These are phyloP conservation scores for Oryza meyeriana DNA, from an alignment of 176 grass and related monocot genomes.

Conservation along the genomic window DNA sequence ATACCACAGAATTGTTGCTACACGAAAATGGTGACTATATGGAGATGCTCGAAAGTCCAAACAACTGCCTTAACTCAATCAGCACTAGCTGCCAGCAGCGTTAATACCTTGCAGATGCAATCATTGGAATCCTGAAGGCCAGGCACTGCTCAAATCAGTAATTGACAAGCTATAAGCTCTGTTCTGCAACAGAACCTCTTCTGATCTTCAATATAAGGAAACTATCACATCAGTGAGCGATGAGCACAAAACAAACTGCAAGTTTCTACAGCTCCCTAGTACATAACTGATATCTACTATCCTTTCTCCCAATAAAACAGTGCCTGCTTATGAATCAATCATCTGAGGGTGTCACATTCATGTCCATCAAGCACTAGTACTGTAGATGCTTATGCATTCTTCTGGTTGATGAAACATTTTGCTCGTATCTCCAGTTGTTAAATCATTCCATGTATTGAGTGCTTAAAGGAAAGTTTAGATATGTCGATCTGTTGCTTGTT, in stretches of 20 bases:
- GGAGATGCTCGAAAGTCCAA: background rate
- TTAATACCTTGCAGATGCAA: background rate
- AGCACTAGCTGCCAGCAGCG: background rate
- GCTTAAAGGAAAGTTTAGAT: background rate
- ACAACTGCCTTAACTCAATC: background rate
- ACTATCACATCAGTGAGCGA: background rate
- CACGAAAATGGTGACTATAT: background rate
- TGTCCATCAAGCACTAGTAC: background rate
- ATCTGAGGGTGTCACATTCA: background rate
- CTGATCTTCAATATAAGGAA: slow-evolving; percentile 13
- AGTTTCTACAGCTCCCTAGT: background rate
- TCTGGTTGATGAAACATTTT: background rate
- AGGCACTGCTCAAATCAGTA: slow-evolving; percentile 9
- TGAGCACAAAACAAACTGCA: background rate
- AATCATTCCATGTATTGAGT: background rate
- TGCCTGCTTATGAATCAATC: slow-evolving; percentile 11
- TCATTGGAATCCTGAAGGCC: slow-evolving; percentile 6
- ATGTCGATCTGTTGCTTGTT: background rate
- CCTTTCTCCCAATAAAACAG: slow-evolving; percentile 1
- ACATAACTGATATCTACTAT: background rate
- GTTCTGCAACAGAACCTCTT: background rate
- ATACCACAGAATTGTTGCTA: background rate
- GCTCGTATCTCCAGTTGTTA: slow-evolving; percentile 11
- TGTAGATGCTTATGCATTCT: background rate
- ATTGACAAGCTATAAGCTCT: background rate